Base-by-base conservation (phyloP, 2,329 filamentous ascomycete genomes). In the Aureobasidium melanogenum region DNA sequence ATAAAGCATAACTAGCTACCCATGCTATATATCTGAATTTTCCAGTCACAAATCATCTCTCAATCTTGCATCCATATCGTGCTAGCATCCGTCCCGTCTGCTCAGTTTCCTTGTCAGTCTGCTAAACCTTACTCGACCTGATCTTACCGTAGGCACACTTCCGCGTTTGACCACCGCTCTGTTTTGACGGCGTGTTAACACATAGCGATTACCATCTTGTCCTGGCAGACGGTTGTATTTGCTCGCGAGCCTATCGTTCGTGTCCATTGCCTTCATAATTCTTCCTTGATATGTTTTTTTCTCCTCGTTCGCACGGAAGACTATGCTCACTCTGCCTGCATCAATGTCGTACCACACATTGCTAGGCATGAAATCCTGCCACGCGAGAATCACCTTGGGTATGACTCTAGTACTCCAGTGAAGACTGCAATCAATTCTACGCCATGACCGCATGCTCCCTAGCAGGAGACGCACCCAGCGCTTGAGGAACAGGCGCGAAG, bases 381-480 rank as follows among this genome's bases (percentile, higher is more conserved):
- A 71, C 9, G 64, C 48, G 64, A 65, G 67, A 26, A 73, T 58
- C 12, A 72, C 32, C 0, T 59, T 43, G 4, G 71, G 71, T 3
- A 72, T 52, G 2, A 50, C 34, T 17, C 15, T n/a, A 1, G 51
- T 62, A 9, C 60, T 62, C 60, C 60, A 62, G n/a, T 34, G 15
- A n/a, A 56, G 43, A 41, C 48, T 32, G 26, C 28, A 22, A 22
- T 62, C 52, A 7, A 41, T 24, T 39, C 17, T 61, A 34, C 59
- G 58, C 46, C 32, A 36, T 28, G 32, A 24, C 9, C 50, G 57
- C 52, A 62, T 61, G 17, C 32, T 38, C 14, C n/a, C 34, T 26
- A 70, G 64, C 28, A 70, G 55, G 5, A 70, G 58, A 1, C 67
- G 67, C 9, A 69, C 47, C 70, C 70, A 73, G 47, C 67, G 65